Base-by-base conservation (phyloP, 306 rosid species). In the Trifolium pratense region DNA sequence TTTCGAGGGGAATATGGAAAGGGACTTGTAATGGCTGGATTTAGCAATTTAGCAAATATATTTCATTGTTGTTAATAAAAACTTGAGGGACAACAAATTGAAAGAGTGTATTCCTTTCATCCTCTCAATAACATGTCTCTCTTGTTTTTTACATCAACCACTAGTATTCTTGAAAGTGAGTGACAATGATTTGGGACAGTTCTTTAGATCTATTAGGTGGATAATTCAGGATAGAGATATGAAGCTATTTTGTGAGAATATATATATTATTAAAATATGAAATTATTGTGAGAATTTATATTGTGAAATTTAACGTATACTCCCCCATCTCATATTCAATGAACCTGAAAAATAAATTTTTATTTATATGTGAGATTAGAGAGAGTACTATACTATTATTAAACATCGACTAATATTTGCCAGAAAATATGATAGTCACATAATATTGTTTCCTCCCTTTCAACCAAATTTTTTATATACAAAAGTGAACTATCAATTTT, bases 121-220 rank as follows among this genome's bases (percentile, higher is more conserved):
- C 74, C 70, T 48, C 70, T 61, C 60, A 34, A 23, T 40, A 77
- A 43, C 59, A 74, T 66, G 78, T 67, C 57, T 45, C 77, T 36
- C 83, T 79, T 83, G 83, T 81, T 66, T 81, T 76, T 80, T 69
- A 55, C 74, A 48, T 29, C 77, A 63, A 68, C 84, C 45, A 70
- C 73, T 80, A 70, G 85, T 74, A 45, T 66, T 70, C 75, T 62
- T 64, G 81, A 85, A 48, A 81, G 84, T 53, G 78, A 84, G 74
- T 70, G 79, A 75, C 40, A 77, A 60, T 34, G 64, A 81, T 84
- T 75, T 53, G 10, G 16, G 68, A 65, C 66, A 77, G 48, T 72
- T 77, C 81, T 77, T 69, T 46, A 45, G 17, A 71, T 17, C 37
- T n/a, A 39, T 9, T 43, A 52, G 65, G 42, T 60, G 55, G 16